Percentiles rank a stretch among this genome's conserved stretches.
phyloP scores from a whole-genome alignment of 306 rosid genomes.

The Pyrus pyrifolia region DNA sequence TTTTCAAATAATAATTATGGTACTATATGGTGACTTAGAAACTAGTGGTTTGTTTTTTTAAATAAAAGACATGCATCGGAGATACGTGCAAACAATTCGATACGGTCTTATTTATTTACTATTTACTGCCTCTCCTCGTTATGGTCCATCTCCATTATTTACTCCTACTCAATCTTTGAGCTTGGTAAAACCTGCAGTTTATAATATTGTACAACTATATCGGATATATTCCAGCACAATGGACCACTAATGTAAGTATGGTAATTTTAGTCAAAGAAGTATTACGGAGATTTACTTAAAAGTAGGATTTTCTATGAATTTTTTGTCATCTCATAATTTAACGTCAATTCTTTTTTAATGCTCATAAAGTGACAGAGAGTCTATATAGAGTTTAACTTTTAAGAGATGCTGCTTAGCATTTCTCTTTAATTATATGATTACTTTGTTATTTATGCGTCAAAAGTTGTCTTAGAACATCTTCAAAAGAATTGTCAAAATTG shows the following conservation, averaged over 20 bases:
- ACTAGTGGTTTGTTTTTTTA: background rate
- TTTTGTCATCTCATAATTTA: too few relatives aligned
- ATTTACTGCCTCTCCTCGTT: background rate
- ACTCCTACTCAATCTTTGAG: background rate
- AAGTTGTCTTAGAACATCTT: too few relatives aligned
- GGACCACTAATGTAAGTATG: background rate
- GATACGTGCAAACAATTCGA: constrained; percentile 1
- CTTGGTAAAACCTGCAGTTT: background rate
- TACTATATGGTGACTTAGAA: background rate
- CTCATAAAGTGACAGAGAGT: fast-evolving
- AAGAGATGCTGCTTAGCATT: too few relatives aligned
- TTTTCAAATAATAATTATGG: background rate
- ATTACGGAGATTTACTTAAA: fast-evolving
- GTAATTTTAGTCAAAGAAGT: too few relatives aligned
- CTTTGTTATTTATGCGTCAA: too few relatives aligned
- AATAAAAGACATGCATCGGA: background rate
- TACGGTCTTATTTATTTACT: background rate
- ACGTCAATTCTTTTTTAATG: fast-evolving
- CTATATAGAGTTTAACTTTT: too few relatives aligned
- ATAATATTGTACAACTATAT: background rate
- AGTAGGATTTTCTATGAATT: fast-evolving
- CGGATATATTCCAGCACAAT: background rate
- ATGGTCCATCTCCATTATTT: background rate
- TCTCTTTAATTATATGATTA: too few relatives aligned
- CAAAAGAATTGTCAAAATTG: too few relatives aligned